Evolutionary conservation across 1,139 yeast genomes (phyloP), one percentile per base, ranked within the genome.

Genomic region (Hyphopichia khmerensis): DNA sequence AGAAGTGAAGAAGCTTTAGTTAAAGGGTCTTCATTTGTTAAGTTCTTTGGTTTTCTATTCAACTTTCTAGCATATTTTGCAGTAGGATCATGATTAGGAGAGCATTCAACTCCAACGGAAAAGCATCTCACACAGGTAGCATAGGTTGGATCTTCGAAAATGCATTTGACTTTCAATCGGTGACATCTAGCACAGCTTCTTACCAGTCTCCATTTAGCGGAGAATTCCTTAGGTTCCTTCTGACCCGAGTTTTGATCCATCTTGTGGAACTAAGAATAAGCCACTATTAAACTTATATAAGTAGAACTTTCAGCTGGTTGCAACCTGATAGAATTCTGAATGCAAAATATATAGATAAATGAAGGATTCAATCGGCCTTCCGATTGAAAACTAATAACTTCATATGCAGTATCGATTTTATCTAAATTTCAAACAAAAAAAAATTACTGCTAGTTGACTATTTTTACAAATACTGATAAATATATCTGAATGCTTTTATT

Each of bases 161-260:
- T 70, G 53, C 85, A 80, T 47, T 78, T 69, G 69, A 77, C 75
- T 51, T 79, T 80, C 27, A 78, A 62, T 36, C 83, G 55, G 46
- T 79, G 77, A 49, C 85, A 79, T 43, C 84, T 57, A 6, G 82
- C 82, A 59, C 85, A 79, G 1, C 84, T 82, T 42, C 78, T 62
- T 21, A 68, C 56, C 46, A 66, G 75, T 34, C 79, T 53, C 78
- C 79, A 75, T 40, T 58, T 60, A 19, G 49, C 46, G n/a, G 37
- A 24, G 14, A 35, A 35, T 3, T 35, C 21, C 17, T 21, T n/a
- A 4, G 30, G 3, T 16, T 14, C 37, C 16, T 33, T 18, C 13
- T 26, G 13, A 8, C 4, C n/a, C n/a, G 29, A 6, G 3, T 16
- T 17, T 9, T 8, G 18, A 8, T 14, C n/a, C 29, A 26, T 26